These are phyloP conservation scores for Candida nonsorbophila DNA, from an alignment of 805 yeast species.

Conservation along the genomic window DNA sequence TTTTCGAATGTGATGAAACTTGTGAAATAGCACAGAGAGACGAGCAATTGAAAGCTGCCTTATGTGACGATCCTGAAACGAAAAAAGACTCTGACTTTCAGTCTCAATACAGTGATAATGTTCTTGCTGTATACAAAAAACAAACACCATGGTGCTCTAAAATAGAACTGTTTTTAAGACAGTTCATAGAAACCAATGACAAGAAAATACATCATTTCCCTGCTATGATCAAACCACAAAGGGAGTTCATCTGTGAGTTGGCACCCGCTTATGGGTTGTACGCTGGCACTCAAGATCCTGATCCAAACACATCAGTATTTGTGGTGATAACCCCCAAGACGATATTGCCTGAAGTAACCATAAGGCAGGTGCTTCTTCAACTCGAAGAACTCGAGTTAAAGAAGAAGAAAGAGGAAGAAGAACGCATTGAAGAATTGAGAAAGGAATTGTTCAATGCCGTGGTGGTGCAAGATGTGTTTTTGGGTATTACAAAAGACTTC, in stretches of 20 bases:
- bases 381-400: constrained; percentile 28
- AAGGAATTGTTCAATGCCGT: constrained; percentile 45
- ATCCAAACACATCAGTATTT: constrained; percentile 71
- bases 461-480: constrained; percentile 45
- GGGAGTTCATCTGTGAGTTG: constrained; percentile 66
- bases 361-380: constrained; percentile 1
- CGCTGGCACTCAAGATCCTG: constrained; percentile 75
- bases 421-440: constrained; percentile 12
- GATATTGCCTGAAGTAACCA: constrained; percentile 36
- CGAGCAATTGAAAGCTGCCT: constrained; percentile 56
- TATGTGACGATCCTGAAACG: constrained; percentile 24
- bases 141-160: constrained; percentile 67
- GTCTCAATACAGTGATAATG: constrained; percentile 40
- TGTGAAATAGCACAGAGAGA: constrained; percentile 63
- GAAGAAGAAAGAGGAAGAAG: constrained; percentile 14
- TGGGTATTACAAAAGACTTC: constrained; percentile 52
- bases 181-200: constrained; percentile 4
- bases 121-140: constrained; percentile 41
- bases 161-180: constrained; percentile 48
- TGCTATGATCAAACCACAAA: constrained; percentile 66
- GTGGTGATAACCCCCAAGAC: constrained; percentile 37
- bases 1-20: constrained; percentile 61
- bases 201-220: constrained; percentile 54
- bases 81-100: constrained; percentile 6
- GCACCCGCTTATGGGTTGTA: constrained; percentile 55